Evolutionary conservation across 2,329 filamentous ascomycete species (phyloP), one percentile per base, ranked within the genome.

Genomic region (Paracorniculantispora psalliotae): DNA sequence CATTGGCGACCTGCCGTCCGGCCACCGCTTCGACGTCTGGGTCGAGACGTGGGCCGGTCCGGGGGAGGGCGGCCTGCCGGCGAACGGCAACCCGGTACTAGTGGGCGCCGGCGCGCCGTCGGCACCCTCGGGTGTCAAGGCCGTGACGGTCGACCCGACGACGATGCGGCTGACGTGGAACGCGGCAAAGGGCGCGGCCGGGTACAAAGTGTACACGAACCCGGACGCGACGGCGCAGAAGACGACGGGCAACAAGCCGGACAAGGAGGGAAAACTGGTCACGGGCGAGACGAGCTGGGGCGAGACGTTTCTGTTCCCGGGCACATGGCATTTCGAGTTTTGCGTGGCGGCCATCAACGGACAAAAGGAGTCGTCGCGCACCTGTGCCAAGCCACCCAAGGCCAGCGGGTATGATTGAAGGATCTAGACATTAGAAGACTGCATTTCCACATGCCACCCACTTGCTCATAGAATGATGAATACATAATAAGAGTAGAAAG

Each of bases 1-100:
- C 8, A 2, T 35, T 9, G 19, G 23, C 25, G 35, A 23, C 19
- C 54, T 57, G n/a, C 10, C 8, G 3, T n/a, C 17, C 5, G 54
- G 54, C 13, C 54, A 57, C 21, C 28, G 39, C 19, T 56, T 37
- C n/a, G 43, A 43, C 9, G n/a, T 56, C 13, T 47, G 53, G 41
- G 53, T 56, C 30, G 43, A 43, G 41, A 35, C 41, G 9, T 56
- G 53, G 53, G 43, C 28, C 43, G 43, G 28, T 4, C 41, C 30
- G 5, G 53, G 53, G 2, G 6, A 35, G 6, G 53, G 43, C 21
- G 53, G 53, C 5, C 43, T 56, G 13, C 53, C 53, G 1, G 13
- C 21, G 4, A 39, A 26, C 21, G 52, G 37, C 13, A 44, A 35
- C 17, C 52, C 52, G 4, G 52, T 44, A n/a, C 1, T 44, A 2